These are phyloP conservation scores for Cadophora malorum DNA, from an alignment of 2,329 filamentous ascomycete genomes.

Conservation along the genomic window DNA sequence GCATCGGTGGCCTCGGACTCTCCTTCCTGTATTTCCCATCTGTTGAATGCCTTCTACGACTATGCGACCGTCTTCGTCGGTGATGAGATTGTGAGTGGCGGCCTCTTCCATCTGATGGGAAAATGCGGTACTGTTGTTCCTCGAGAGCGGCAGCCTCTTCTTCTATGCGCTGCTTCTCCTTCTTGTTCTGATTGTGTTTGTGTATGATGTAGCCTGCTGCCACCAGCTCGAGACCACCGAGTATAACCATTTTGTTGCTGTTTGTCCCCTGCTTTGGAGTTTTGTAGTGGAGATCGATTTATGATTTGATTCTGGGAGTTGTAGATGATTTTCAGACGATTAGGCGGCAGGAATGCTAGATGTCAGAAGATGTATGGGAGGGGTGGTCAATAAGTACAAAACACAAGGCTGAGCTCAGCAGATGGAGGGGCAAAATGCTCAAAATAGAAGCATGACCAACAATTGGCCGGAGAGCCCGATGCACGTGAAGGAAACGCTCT, in stretches of 20 bases:
- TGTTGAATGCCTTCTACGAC: slow-evolving; percentile 28
- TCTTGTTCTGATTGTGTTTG: slow-evolving; percentile 42
- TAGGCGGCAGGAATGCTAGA: slow-evolving; percentile 11
- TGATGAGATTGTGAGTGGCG: slow-evolving; percentile 21
- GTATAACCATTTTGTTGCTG: slow-evolving; percentile 58
- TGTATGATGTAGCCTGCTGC: slow-evolving; percentile 43
- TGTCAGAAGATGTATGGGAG: slow-evolving; percentile 17
- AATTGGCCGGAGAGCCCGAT: slow-evolving; percentile 6
- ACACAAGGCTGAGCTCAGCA: slow-evolving; percentile 17
- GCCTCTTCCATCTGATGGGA: slow-evolving; percentile 27
- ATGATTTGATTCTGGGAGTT: slow-evolving; percentile 3
- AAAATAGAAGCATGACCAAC: slow-evolving; percentile 22
- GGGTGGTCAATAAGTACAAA: slow-evolving; percentile 6
- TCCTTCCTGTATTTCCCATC: slow-evolving; percentile 32
- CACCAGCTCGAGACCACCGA: slow-evolving; percentile 46
- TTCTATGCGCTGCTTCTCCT: slow-evolving; percentile 37
- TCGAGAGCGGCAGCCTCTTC: slow-evolving; percentile 39
- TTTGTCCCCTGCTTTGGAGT: background rate
- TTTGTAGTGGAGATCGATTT: background rate
- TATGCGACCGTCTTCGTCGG: slow-evolving; percentile 32
- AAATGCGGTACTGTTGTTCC: slow-evolving; percentile 38
- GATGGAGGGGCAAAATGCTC: slow-evolving; percentile 9
- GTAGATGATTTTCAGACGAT: background rate
- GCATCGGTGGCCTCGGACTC: slow-evolving; percentile 24
- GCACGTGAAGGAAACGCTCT: slow-evolving; percentile 11